Percentiles rank a stretch among this genome's conserved stretches.
These are phyloP conservation scores for Trichoderma cornu-damae DNA, from an alignment of 2,329 filamentous ascomycete genomes.

Conservation along the genomic window DNA sequence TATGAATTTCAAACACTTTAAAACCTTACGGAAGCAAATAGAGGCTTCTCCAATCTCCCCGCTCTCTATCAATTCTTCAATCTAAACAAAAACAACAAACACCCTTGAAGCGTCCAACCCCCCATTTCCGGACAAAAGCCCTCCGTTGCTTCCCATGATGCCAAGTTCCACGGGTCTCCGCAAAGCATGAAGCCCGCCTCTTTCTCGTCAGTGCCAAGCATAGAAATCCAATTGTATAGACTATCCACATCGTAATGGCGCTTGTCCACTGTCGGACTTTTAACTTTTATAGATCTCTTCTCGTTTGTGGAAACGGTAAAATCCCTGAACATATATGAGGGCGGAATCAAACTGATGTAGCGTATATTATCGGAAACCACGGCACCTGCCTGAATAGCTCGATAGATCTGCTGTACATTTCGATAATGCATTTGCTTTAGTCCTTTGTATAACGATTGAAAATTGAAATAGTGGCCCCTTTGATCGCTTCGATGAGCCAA, in stretches of 20 bases:
- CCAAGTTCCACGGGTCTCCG: constrained; percentile 4
- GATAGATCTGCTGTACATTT: background rate
- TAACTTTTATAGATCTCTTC: background rate
- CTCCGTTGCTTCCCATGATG: constrained; percentile 4
- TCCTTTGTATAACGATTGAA: background rate
- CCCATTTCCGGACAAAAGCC: background rate
- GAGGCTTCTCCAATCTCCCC: background rate
- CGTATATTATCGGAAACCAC: no score
- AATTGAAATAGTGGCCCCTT: background rate
- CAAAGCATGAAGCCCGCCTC: constrained; percentile 7
- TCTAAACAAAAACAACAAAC: background rate
- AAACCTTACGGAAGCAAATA: background rate
- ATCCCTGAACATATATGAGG: no score
- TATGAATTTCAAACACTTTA: background rate
- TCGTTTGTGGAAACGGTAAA: background rate
- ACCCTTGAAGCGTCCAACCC: constrained; percentile 1
- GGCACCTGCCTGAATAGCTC: no score
- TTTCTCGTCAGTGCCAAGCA: background rate
- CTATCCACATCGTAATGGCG: background rate
- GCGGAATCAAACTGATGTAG: constrained; percentile 7
- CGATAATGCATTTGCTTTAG: background rate
- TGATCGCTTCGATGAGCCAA: background rate
- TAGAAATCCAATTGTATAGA: constrained; percentile 8
- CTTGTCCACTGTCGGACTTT: background rate
- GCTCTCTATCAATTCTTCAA: constrained; percentile 4